Percentiles rank a stretch among this genome's conserved stretches.
Conservation (phyloP, 768 basidiomycete species). For the Sporobolomyces phaffii region DNA sequence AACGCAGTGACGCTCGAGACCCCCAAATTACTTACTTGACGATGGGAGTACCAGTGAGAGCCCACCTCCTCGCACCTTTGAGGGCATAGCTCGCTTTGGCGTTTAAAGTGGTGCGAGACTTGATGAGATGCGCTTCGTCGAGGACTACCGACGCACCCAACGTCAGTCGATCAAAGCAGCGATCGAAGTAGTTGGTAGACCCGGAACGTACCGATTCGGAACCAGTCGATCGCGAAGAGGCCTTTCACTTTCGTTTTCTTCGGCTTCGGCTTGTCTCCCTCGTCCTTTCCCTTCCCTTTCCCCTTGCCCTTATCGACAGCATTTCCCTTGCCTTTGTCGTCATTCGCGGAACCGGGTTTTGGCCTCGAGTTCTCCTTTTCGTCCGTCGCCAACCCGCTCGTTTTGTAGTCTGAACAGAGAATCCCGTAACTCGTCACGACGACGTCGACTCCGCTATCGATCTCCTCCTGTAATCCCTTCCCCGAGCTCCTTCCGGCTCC, state of each 20-base stretch:
- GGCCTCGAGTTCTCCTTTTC: conserved; percentile 7
- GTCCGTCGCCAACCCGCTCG: conserved; percentile 14
- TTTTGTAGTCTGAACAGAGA: conserved; percentile 70
- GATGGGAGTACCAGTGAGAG: conserved; percentile 91
- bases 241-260: conserved; percentile 30
- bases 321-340: conserved; percentile 4
- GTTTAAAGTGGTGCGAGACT: conserved; percentile 77
- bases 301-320: conserved; percentile 49
- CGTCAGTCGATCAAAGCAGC: neutral
- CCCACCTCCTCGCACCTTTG: conserved; percentile 74
- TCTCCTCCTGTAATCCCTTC: conserved; percentile 53
- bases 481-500: conserved; percentile 70
- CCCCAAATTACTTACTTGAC: conserved; percentile 67
- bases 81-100: conserved; percentile 81
- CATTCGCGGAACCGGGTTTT: neutral
- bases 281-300: conserved; percentile 39
- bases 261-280: neutral
- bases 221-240: conserved; percentile 40
- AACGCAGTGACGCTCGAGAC: too few relatives aligned
- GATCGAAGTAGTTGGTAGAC: conserved; percentile 40
- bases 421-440: conserved; percentile 89
- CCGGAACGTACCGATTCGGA: conserved; percentile 34
- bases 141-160: conserved; percentile 50
- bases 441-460: conserved; percentile 63
- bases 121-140: conserved; percentile 94